phyloP scores from a whole-genome alignment of 805 yeast genomes.

The Maudiozyma barnettii region DNA sequence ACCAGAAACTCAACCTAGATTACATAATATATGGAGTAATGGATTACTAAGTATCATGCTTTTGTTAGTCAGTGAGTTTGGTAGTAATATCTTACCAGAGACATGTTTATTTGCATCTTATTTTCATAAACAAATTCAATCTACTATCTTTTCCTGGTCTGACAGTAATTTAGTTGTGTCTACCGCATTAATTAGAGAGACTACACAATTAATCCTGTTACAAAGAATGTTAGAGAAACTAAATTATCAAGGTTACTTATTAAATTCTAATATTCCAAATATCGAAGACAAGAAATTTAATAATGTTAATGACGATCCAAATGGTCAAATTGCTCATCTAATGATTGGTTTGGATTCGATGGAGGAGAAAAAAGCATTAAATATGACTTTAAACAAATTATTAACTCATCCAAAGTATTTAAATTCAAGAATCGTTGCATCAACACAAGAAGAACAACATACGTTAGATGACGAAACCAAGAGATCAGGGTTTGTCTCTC shows the following conservation, averaged over 20 bases:
- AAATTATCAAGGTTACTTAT: slow-evolving; percentile 41
- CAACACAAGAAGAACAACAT: slow-evolving; percentile 56
- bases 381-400: slow-evolving; percentile 55
- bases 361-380: slow-evolving; percentile 50
- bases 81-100: slow-evolving; percentile 55
- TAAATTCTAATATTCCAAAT: slow-evolving; percentile 10
- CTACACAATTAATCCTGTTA: slow-evolving; percentile 57
- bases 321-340: slow-evolving; percentile 15
- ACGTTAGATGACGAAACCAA: slow-evolving; percentile 41
- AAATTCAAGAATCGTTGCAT: slow-evolving; percentile 55
- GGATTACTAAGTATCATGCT: slow-evolving; percentile 66
- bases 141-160: slow-evolving; percentile 62
- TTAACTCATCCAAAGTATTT: slow-evolving; percentile 81
- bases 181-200: slow-evolving; percentile 49
- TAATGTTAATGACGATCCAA: slow-evolving; percentile 9
- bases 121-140: slow-evolving; percentile 57
- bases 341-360: slow-evolving; percentile 56
- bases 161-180: slow-evolving; percentile 34
- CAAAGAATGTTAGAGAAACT: slow-evolving; percentile 47
- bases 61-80: slow-evolving; percentile 51
- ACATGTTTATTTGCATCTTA: slow-evolving; percentile 50
- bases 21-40: slow-evolving; percentile 78
- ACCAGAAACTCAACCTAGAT: slow-evolving; percentile 41
- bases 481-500: slow-evolving; percentile 35
- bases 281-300: slow-evolving; percentile 5